Evolutionary conservation across 1,284 basidiomycete species (phyloP), one percentile per base, ranked within the genome.

Genomic region (Fomitopsis pinicola): DNA sequence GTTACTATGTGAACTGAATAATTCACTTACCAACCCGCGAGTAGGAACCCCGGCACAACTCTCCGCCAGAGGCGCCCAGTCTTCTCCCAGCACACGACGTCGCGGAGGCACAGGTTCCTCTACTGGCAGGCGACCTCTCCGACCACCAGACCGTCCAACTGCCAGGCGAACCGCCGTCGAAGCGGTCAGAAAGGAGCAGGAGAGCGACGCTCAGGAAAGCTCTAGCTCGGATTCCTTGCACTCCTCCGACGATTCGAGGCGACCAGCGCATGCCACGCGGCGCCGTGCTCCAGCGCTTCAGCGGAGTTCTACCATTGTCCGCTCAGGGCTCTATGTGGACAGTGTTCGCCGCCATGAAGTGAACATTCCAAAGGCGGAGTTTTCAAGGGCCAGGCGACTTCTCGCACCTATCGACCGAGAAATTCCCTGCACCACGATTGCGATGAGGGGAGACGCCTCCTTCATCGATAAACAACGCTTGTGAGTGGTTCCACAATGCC

Each of bases 391-490:
- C 46, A 74, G 80, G 66, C 72, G 83, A 55, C 65, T 85, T 58
- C 66, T 84, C 17, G 67, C 78, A 30, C 78, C 80, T 42, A 54
- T 63, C 35, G 67, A 72, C 53, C 59, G 62, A 26, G 66, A 67
- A 44, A 64, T 77, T 45, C 79, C 80, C 12, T 65, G 81, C 36
- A 73, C 78, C 46, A 77, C 81, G 19, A 72, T 85, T 50, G 78
- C 80, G 33, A 82, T 84, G 81, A 73, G 80, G 48, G 78, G 77
- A 28, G 81, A 84, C 62, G 70, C 76, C 17, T 79, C 84, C 60
- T 83, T 82, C 66, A 78, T 83, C 62, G 65, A 78, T 63, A 72
- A 75, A 61, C 68, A 64, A 57, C 63, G 69, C 59, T 72, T 72
- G 72, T 73, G 65, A 64, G 72, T 67, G 57, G 33, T 38, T 36